Evolutionary conservation across 83 land plant genomes (phyloP).

Genomic region (Thuja plicata): DNA sequence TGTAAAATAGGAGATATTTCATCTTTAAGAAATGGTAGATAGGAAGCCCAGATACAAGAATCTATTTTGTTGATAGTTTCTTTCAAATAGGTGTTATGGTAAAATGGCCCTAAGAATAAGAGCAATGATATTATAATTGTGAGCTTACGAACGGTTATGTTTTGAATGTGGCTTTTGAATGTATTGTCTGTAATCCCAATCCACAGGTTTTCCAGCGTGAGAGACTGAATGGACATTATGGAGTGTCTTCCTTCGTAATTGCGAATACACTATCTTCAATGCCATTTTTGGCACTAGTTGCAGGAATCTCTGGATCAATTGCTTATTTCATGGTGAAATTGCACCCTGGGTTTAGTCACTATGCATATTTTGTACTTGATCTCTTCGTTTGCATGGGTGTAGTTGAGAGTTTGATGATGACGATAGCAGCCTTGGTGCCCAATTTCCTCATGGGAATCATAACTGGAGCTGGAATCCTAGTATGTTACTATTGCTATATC

Average conservation of each 20-base stretch:
- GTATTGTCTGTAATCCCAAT: background rate
- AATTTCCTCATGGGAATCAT: slow-evolving; percentile 65
- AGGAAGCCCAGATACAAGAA: too few relatives aligned
- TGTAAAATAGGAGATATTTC: too few relatives aligned
- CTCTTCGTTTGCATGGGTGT: slow-evolving; percentile 45
- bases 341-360: slow-evolving; percentile 45
- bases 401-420: slow-evolving; percentile 58
- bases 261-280: slow-evolving; percentile 69
- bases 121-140: too few relatives aligned
- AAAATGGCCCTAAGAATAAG: too few relatives aligned
- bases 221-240: slow-evolving; percentile 59
- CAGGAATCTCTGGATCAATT: slow-evolving; percentile 38
- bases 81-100: too few relatives aligned
- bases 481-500: slow-evolving; percentile 19
- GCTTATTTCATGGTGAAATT: slow-evolving; percentile 57
- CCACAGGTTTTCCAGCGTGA: slow-evolving; percentile 38
- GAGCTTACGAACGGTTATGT: too few relatives aligned
- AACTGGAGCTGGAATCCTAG: slow-evolving; percentile 54
- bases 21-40: too few relatives aligned
- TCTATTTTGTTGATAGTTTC: too few relatives aligned
- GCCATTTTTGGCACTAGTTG: slow-evolving; percentile 56
- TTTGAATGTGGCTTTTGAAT: too few relatives aligned
- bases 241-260: slow-evolving; percentile 41
- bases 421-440: slow-evolving; percentile 55
- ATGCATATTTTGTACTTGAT: slow-evolving; percentile 34